phyloP scores from a whole-genome alignment of 305 asterid species.

The Solanum aculeatissimum region DNA sequence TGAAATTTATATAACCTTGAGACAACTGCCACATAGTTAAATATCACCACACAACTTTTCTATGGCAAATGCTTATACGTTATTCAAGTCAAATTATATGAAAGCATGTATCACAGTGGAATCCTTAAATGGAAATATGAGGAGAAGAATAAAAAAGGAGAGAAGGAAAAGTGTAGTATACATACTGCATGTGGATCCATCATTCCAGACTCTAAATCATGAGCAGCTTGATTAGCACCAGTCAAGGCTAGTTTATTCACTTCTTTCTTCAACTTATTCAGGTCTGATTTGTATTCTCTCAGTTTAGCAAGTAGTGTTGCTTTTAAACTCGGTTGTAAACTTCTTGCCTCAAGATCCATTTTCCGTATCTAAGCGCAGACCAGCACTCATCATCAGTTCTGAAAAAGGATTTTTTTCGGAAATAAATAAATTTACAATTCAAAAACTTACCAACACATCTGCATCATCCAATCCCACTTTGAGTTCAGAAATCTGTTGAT shows the following conservation, averaged over 20 bases:
- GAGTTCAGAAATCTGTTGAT: conserved; percentile 49
- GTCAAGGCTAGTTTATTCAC: conserved; percentile 52
- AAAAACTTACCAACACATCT: conserved; percentile 53
- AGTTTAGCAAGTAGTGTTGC: conserved; percentile 85
- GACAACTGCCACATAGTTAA: not conserved
- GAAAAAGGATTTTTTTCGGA: not conserved
- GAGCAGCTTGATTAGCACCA: conserved; percentile 34
- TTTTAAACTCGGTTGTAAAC: conserved; percentile 79
- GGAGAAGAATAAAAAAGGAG: not conserved
- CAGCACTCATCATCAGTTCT: not conserved
- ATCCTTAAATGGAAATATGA: not conserved
- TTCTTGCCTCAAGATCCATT: conserved; percentile 98
- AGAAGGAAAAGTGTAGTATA: conserved; percentile 1
- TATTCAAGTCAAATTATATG: not conserved
- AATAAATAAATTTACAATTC: not conserved
- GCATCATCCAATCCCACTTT: conserved; percentile 79
- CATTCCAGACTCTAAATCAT: conserved; percentile 66
- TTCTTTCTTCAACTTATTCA: conserved; percentile 77
- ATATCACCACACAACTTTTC: not conserved
- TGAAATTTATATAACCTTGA: not conserved
- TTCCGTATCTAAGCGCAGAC: conserved; percentile 50
- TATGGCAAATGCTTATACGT: not conserved
- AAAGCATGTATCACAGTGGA: not conserved
- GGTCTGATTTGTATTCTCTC: conserved; percentile 88
- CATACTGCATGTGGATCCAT: conserved; percentile 52